Evolutionary conservation across 2,329 filamentous ascomycete species (phyloP).

Genomic region (Aspergillus sp.): DNA sequence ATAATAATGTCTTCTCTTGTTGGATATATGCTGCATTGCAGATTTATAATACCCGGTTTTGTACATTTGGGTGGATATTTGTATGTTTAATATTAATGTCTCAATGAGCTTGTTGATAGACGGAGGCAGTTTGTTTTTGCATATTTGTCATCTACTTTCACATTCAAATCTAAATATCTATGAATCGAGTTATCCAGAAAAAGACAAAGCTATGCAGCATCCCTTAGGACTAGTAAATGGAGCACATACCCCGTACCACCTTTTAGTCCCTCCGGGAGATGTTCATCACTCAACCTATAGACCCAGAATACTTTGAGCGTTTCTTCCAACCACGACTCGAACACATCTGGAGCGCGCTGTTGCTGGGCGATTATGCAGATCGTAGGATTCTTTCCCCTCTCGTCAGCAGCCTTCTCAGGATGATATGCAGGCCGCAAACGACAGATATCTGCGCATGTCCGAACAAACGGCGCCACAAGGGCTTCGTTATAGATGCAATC

Average conservation of each 20-base stretch:
- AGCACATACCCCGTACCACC: slow-evolving; percentile 70
- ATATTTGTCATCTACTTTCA: slow-evolving; percentile 8
- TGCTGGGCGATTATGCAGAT: slow-evolving; percentile 84
- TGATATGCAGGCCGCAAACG: slow-evolving; percentile 42
- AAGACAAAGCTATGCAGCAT: neutral
- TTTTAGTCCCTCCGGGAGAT: slow-evolving; percentile 54
- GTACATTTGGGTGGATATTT: slow-evolving; percentile 11
- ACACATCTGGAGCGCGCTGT: slow-evolving; percentile 75
- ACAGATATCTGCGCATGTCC: slow-evolving; percentile 71
- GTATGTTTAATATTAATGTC: slow-evolving; percentile 17
- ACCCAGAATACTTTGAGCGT: slow-evolving; percentile 62
- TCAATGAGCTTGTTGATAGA: slow-evolving; percentile 2
- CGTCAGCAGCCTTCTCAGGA: slow-evolving; percentile 5
- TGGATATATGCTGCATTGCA: slow-evolving; percentile 2
- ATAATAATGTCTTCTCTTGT: neutral
- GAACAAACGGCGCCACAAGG: slow-evolving; percentile 73
- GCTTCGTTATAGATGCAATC: slow-evolving; percentile 96
- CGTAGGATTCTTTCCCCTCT: slow-evolving; percentile 39
- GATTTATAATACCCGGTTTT: slow-evolving; percentile 16
- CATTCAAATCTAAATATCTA: neutral
- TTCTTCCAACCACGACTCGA: slow-evolving; percentile 68
- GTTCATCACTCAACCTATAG: slow-evolving; percentile 66
- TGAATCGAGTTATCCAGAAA: too few species aligned
- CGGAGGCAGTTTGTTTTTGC: slow-evolving; percentile 3
- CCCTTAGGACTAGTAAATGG: slow-evolving; percentile 63